Evolutionary conservation across 2,329 filamentous ascomycete species (phyloP), one percentile per base, ranked within the genome.

Genomic region (Fusarium sambucinum): DNA sequence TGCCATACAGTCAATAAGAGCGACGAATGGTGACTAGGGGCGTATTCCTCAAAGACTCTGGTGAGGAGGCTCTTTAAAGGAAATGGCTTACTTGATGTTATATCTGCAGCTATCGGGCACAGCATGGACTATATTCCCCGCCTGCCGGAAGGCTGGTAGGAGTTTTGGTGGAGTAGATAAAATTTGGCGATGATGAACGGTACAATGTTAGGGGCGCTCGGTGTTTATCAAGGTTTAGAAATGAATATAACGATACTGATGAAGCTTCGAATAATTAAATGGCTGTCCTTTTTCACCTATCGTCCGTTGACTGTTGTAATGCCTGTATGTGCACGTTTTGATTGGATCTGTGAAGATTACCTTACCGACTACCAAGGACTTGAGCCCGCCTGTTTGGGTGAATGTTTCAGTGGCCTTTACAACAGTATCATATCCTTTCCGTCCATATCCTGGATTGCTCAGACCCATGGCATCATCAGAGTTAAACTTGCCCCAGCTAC

Each of bases 1-100:
- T 78, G 74, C 11, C 68, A 70, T n/a, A 66, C 73, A 4, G 59
- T 77, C 9, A 48, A 66, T 2, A 73, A 73, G 50, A 62, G 57
- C 5, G 74, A 76, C 16, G 66, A 59, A 38, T 72, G 70, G 70
- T 72, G 41, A 64, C 47, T 51, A 51, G 47, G 47, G 32, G 47
- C 47, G 47, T 51, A 51, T 51, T 51, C 47, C 47, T 51, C 47
- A 19, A 51, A 51, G 23, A 51, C 47, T 25, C 47, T 51, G 47
- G 47, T 51, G 47, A 51, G 47, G 47, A 51, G 47, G 14, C 47
- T 51, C 25, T 51, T 51, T 19, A 33, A 51, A 40, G 47, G 47
- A 40, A 51, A 51, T 51, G 47, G 47, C 47, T 51, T 51, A 4
- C 32, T 40, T 25, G 47, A 51, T 21, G 47, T 51, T 38, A 51